Base-by-base conservation (phyloP, 805 yeast genomes). In the Saccharomyces paradoxus region DNA sequence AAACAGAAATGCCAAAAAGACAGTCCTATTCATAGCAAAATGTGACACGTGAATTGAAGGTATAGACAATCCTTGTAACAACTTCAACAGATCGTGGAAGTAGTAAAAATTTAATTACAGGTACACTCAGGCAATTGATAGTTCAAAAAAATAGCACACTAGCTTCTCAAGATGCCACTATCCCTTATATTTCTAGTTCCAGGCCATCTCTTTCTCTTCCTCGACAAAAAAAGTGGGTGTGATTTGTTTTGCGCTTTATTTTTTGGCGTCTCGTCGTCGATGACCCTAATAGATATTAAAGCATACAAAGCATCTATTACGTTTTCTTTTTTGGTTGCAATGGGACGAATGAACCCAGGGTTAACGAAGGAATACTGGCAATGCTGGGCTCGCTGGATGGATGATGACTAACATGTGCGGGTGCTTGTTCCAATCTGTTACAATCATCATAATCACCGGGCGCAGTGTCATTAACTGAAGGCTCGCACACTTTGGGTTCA, bases 271-370 rank as follows among this genome's bases (percentile, higher is more conserved):
- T 46, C 28, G 30, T 26, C 30, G 30, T 14, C 28, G 29, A 22
- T 46, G 30, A 46, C 30, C 12, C 9, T 46, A 24, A 46, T 46
- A 22, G 10, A n/a, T 6, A 28, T 21, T 24, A 8, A 5, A n/a
- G 5, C 17, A 26, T n/a, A 28, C 37, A 41, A 41, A 28, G 3
- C 44, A 17, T 37, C 9, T 37, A 37, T 37, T 17, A 37, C 3
- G 24, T 37, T 41, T 58, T 65, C 54, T 60, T 67, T 22, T 58
- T 60, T 5, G 71, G 71, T 49, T 63, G 60, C 46, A 67, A 56
- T 41, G 71, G 71, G 5, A 61, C 51, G 49, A 67, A 66, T 26
- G 68, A 57, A 32, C 55, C 60, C 58, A 66, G 50, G n/a, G 12
- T 51, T 50, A 30, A 46, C 28, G 29, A 51, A 49, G 26, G 13